Percentiles rank a stretch among this genome's conserved stretches.
Conservation (phyloP, 2,329 filamentous ascomycete species). For the Myriosclerotinia curreyana region DNA sequence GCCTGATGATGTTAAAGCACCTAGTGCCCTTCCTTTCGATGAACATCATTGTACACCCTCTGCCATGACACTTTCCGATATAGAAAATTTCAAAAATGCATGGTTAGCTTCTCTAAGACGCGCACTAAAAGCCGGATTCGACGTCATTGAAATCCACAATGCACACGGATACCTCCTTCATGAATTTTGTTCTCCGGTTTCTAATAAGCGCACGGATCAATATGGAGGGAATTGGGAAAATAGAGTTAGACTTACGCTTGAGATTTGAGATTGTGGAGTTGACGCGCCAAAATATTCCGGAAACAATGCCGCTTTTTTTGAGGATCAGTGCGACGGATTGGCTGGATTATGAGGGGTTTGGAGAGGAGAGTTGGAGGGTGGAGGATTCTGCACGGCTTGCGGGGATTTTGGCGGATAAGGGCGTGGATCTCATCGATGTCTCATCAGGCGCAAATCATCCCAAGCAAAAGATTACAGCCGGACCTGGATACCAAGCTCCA, state of each 20-base stretch:
- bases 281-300: slow-evolving; percentile 60
- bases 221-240: slow-evolving; percentile 73
- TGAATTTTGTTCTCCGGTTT: slow-evolving; percentile 64
- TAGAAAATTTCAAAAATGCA: slow-evolving; percentile 59
- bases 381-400: slow-evolving; percentile 64
- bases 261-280: slow-evolving; percentile 69
- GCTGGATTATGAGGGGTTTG: slow-evolving; percentile 59
- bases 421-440: slow-evolving; percentile 74
- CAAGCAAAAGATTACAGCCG: slow-evolving; percentile 54
- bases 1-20: slow-evolving; percentile 53
- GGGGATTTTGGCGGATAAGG: slow-evolving; percentile 57
- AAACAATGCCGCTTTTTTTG: slow-evolving; percentile 67
- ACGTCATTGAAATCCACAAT: slow-evolving; percentile 76
- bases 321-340: slow-evolving; percentile 74
- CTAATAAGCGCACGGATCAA: slow-evolving; percentile 65
- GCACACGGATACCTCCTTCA: slow-evolving; percentile 78
- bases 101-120: slow-evolving; percentile 59
- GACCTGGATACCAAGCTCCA: slow-evolving; percentile 66
- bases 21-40: slow-evolving; percentile 57
- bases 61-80: slow-evolving; percentile 66
- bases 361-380: slow-evolving; percentile 62
- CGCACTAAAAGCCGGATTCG: slow-evolving; percentile 63
- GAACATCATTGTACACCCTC: slow-evolving; percentile 59
- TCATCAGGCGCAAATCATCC: slow-evolving; percentile 64
- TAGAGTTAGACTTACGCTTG: slow-evolving; percentile 63